Base-by-base conservation (phyloP, 805 yeast genomes). In the Wickerhamiella lipophila region DNA sequence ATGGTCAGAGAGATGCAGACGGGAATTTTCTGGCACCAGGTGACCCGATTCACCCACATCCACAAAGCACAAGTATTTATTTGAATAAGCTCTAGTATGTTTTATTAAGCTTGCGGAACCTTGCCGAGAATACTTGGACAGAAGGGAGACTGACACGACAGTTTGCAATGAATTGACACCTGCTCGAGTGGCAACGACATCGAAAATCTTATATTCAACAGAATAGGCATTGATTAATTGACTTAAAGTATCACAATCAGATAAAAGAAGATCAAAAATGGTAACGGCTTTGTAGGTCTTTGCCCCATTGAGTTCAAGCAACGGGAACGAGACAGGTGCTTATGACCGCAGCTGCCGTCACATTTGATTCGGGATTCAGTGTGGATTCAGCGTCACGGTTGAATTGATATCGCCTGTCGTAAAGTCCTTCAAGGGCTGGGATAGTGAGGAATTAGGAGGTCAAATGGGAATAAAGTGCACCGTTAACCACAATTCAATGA, bases 171-270 rank as follows among this genome's bases (percentile, higher is more conserved):
- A 56, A 47, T 66, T 62, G 42, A 64, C 53, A 46, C 96, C 6
- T 81, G 92, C 47, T 92, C 92, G 64, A 77, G 79, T 44, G 94
- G 87, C 44, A 97, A 92, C 56, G 73, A 79, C 30, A 89, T 92
- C 46, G 97, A 92, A 68, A 83, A 92, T 48, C 71, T 92, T 58
- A 92, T 92, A 26, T 74, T 92, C 57, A 98, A 92, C 38, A 32
- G 66, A 53, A 43, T 64, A 30, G 44, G 57, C 58, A 45, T 54
- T 53, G 38, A 66, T 58, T 15, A 66, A 48, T 29, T 59, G 49
- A 19, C 71, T 71, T 16, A 62, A 58, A 34, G 66, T 50, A 51
- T 60, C 52, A 48, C 60, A 58, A 36, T 68, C 64, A 45, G 67
- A 65, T 29, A 67, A 57, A 26, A 67, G 56, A 9, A 60, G 51